Conservation (phyloP, 257 asterid species). For the Solanum sitiens region DNA sequence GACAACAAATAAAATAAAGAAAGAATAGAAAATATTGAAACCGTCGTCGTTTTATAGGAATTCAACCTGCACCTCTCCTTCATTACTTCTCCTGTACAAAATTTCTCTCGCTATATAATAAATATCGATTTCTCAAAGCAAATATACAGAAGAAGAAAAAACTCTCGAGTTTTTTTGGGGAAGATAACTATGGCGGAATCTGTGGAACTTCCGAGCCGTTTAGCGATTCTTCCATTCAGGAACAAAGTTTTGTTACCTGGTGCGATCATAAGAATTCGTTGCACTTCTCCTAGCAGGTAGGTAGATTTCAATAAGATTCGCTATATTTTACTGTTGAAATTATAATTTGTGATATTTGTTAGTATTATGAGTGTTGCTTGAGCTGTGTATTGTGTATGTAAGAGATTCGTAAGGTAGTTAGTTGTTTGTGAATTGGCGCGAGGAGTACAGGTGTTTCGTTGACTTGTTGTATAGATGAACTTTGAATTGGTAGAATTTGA, state of each 20-base stretch:
- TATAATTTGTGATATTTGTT: background rate
- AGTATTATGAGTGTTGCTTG: background rate
- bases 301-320: background rate
- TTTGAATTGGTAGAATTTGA: background rate
- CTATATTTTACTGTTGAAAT: background rate
- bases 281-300: constrained; percentile 96
- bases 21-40: background rate
- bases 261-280: constrained; percentile 90
- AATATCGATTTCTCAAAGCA: background rate
- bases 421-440: background rate
- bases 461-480: background rate
- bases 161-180: background rate
- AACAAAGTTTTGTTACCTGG: constrained; percentile 95
- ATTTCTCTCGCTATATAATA: background rate
- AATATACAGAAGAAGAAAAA: background rate
- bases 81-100: background rate
- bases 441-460: background rate
- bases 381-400: background rate
- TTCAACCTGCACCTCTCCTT: constrained; percentile 11
- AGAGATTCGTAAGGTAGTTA: background rate
- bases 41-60: constrained; percentile 7
- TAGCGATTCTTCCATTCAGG: constrained; percentile 89
- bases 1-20: background rate
- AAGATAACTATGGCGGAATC: constrained; percentile 60
- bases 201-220: constrained; percentile 85